Evolutionary conservation across 352 stramenopile species (phyloP), one percentile per base, ranked within the genome.

Genomic region (Globisporangium ultimum): DNA sequence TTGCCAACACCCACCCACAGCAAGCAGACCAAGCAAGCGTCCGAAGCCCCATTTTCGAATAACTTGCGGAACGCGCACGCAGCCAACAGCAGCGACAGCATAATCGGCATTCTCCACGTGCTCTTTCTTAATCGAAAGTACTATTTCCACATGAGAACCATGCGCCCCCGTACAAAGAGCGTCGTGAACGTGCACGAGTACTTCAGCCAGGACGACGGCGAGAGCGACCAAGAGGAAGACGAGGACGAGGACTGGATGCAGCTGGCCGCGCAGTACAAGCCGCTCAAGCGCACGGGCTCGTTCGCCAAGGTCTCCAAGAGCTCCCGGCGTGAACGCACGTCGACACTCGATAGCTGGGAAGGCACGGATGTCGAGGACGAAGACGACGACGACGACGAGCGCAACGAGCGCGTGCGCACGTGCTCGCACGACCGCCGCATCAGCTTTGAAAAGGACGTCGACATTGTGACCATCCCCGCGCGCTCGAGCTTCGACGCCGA

Each of bases 391-490:
- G 78, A 88, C 5, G 73, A 82, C 43, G 75, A 86, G 20, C 38
- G 48, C 48, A 56, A 43, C 41, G 53, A 75, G 22, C 78, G 80
- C 48, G 58, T 78, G 32, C 78, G 82, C 42, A 79, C 78, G 51
- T 92, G 80, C 64, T 87, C 72, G 36, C 80, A 90, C 63, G 70
- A 77, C 60, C 79, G 81, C 22, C 80, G 82, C 61, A 92, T 93
- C 62, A 90, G 80, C 67, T 93, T 93, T 53, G 69, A 87, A 48
- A 73, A 76, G 36, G 83, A 88, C 53, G 74, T 91, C 11, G 74
- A 88, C 50, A 68, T 93, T 40, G 76, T 89, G 45, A 78, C 78
- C 53, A 93, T 93, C 58, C 83, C 83, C 6, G 67, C 77, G 40
- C 79, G 80, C 51, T 77, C 70, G 38, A 88, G 71, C 68, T 89